These are phyloP conservation scores for Fistulina hepatica DNA, from an alignment of 1,284 basidiomycete genomes.

Conservation along the genomic window DNA sequence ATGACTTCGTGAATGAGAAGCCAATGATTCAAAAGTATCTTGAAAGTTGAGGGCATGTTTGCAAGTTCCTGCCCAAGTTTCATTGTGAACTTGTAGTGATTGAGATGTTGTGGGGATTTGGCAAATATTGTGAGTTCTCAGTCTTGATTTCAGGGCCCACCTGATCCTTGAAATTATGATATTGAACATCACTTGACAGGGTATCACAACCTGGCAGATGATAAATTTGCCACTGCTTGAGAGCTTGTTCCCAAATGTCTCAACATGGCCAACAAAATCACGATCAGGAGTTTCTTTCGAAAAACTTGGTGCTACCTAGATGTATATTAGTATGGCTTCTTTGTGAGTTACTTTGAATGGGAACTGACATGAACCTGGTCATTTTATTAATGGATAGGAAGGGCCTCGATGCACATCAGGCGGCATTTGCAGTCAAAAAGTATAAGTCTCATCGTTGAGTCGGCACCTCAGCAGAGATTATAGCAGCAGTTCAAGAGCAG, in stretches of 20 bases:
- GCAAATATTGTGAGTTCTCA: conserved; percentile 15
- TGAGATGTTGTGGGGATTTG: conserved; percentile 19
- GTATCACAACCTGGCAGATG: conserved; percentile 17
- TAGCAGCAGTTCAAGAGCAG: too few relatives aligned
- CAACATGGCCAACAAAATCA: conserved; percentile 11
- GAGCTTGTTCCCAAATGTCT: conserved; percentile 15
- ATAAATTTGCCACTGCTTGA: conserved; percentile 16
- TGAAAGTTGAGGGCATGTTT: conserved; percentile 18
- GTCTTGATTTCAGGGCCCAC: conserved; percentile 4
- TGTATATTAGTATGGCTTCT: conserved; percentile 12
- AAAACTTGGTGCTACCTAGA: conserved; percentile 18
- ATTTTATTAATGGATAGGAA: too few relatives aligned
- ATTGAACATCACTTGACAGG: conserved; percentile 6
- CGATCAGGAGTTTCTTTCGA: conserved; percentile 16
- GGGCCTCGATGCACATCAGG: conserved; percentile 15
- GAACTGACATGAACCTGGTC: neutral
- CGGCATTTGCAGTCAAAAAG: conserved; percentile 15
- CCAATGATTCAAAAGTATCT: conserved; percentile 22
- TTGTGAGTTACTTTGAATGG: neutral
- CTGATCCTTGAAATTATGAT: neutral
- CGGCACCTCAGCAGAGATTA: too few relatives aligned
- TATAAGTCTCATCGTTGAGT: conserved; percentile 14
- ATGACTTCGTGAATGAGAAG: conserved; percentile 19
- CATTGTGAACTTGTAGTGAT: conserved; percentile 13
- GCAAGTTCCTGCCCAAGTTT: conserved; percentile 12